These are phyloP conservation scores for Beauveria scarabaeidicola DNA, from an alignment of 2,329 filamentous ascomycete species.

Conservation along the genomic window DNA sequence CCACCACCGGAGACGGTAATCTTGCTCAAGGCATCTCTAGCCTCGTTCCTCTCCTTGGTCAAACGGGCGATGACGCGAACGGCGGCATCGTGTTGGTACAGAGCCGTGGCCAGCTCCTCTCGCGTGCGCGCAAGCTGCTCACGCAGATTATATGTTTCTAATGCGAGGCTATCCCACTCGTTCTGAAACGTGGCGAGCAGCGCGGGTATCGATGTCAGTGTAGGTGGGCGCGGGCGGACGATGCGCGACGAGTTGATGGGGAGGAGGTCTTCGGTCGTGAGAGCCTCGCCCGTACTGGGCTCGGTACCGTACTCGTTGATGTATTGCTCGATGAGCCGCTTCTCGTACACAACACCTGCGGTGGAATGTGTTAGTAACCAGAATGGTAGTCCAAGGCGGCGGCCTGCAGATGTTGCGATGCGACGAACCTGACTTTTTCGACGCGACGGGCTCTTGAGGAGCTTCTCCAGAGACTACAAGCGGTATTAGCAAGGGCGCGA, in stretches of 20 bases:
- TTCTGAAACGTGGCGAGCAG: conserved; percentile 93
- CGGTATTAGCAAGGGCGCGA: neutral
- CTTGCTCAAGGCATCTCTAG: conserved; percentile 78
- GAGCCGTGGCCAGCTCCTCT: conserved; percentile 84
- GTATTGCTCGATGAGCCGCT: conserved; percentile 88
- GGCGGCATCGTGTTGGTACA: conserved; percentile 98
- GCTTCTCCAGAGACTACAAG: conserved; percentile 87
- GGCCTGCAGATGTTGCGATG: conserved; percentile 4
- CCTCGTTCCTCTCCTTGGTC: conserved; percentile 87
- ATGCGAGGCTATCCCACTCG: conserved; percentile 90
- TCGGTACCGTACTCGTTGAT: conserved; percentile 90
- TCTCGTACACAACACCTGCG: conserved; percentile 83
- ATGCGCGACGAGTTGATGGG: conserved; percentile 75
- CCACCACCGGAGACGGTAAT: conserved; percentile 59
- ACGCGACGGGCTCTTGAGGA: conserved; percentile 89
- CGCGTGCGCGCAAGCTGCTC: conserved; percentile 84
- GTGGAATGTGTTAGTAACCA: neutral
- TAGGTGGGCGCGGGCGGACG: conserved; percentile 82
- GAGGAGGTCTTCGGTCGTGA: conserved; percentile 76
- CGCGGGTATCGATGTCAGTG: conserved; percentile 90
- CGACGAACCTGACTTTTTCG: conserved; percentile 77
- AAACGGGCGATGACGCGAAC: conserved; percentile 86
- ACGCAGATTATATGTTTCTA: conserved; percentile 85
- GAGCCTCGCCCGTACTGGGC: conserved; percentile 78
- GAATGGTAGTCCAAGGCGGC: neutral